Evolutionary conservation across 257 asterid species (phyloP).

Genomic region (Sherardia arvensis): DNA sequence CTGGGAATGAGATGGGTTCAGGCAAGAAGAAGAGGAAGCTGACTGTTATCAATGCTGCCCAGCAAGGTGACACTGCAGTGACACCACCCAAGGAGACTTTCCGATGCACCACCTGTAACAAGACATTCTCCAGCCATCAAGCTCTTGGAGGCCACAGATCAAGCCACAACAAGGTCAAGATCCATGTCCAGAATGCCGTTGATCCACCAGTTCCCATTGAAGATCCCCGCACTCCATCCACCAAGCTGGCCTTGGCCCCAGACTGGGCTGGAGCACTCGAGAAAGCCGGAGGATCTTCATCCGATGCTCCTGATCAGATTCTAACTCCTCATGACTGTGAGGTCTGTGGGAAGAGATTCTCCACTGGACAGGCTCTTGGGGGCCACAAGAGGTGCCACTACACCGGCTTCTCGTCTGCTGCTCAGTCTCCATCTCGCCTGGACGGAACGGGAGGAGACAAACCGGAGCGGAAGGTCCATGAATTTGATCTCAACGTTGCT

Average conservation of each 20-base stretch:
- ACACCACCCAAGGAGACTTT: constrained; percentile 8
- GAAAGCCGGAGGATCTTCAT: not conserved
- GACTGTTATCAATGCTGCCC: not conserved
- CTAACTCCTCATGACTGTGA: constrained; percentile 3
- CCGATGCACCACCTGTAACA: constrained; percentile 25
- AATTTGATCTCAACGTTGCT: not conserved
- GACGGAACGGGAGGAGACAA: not conserved
- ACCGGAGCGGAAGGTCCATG: not conserved
- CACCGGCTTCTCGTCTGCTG: not conserved
- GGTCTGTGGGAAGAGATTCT: constrained; percentile 18
- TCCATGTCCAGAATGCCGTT: constrained; percentile 16
- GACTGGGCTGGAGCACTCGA: too few species aligned
- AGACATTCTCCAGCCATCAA: constrained; percentile 22
- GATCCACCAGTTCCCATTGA: not conserved
- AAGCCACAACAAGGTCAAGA: constrained; percentile 41
- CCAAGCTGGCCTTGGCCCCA: not conserved
- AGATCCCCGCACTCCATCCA: not conserved
- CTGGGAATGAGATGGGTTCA: too few species aligned
- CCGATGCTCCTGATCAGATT: not conserved
- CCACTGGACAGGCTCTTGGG: constrained; percentile 28
- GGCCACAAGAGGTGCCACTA: constrained; percentile 33
- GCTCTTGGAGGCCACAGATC: constrained; percentile 61
- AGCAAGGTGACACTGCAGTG: too few species aligned
- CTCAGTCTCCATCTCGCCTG: not conserved
- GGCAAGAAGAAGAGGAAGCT: not conserved